Evolutionary conservation across 352 stramenopile genomes (phyloP), one percentile per base, ranked within the genome.

Genomic region (Pythium aphanidermatum): DNA sequence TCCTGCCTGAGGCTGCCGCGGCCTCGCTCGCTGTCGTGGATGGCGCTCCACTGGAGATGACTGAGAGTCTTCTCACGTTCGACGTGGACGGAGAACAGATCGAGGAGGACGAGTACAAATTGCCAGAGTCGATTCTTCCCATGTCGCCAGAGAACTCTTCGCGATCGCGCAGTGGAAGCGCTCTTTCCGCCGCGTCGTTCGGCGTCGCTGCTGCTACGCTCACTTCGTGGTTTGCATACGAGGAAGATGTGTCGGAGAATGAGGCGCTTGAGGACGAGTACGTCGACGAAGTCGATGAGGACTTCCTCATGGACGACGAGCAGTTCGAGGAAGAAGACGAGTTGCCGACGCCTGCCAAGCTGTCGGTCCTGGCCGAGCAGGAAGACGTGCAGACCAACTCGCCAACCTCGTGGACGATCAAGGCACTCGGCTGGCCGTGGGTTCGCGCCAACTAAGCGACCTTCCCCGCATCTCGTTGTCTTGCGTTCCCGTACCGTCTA

Each of bases 61-160:
- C 44, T 38, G 52, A 60, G 31, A 60, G 52, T 45, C 31, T 60
- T 24, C 45, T 60, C 37, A 30, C 44, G 17, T 60, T 55, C 44
- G 27, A 55, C 45, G 33, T 55, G 6, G 24, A 11, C 1, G 52
- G 55, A 25, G 52, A 49, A 25, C 37, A 30, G 14, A 25, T 53
- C 16, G 52, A 60, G 11, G 38, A 49, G 10, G 51, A 60, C 4
- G 45, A 54, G 38, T 60, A 51, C 37, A 35, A 60, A 27, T 20
- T 60, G 30, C 52, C 52, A 11, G 44, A 46, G 25, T 51, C 52
- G 21, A 60, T 60, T 37, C 32, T 60, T 36, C 52, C 52, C 31
- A 60, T 60, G 52, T 54, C 44, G 26, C 38, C 52, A 5, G 33
- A 45, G 40, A 25, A 32, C n/a, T 55, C 52, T 24, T 38, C 52